phyloP scores from a whole-genome alignment of 2,329 filamentous ascomycete genomes.

The Thielaviopsis euricoi region DNA sequence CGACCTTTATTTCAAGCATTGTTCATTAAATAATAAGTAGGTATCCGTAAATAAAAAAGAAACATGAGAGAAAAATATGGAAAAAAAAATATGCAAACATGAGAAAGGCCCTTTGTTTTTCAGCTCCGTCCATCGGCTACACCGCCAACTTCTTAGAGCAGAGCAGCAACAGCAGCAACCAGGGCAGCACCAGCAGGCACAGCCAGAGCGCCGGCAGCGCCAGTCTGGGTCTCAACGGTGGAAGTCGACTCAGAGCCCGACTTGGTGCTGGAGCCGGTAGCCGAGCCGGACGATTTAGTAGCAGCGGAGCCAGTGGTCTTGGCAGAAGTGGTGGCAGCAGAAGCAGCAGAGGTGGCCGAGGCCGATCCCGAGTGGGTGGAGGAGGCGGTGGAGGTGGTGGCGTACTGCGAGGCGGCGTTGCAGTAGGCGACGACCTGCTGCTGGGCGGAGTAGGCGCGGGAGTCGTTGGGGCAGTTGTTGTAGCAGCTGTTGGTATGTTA shows the following conservation, averaged over 20 bases:
- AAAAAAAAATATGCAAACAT: not conserved
- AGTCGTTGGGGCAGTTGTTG: constrained; percentile 39
- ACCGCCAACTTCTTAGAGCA: constrained; percentile 23
- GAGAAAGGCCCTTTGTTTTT: too few species aligned
- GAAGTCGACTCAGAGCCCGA: constrained; percentile 9
- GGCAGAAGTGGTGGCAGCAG: constrained; percentile 13
- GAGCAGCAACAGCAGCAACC: constrained; percentile 22
- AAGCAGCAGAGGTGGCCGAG: constrained; percentile 13
- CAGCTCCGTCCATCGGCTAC: too few species aligned
- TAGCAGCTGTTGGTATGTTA: constrained; percentile 24
- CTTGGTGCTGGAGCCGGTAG: constrained; percentile 11
- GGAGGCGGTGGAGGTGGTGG: constrained; percentile 19
- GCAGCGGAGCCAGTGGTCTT: constrained; percentile 13
- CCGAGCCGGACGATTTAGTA: constrained; percentile 13
- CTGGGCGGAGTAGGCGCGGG: constrained; percentile 19
- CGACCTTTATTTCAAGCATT: not conserved
- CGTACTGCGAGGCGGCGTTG: constrained; percentile 27
- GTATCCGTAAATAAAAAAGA: not conserved
- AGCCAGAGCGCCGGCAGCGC: constrained; percentile 19
- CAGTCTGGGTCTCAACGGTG: constrained; percentile 17
- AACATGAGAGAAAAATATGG: not conserved
- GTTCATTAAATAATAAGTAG: not conserved
- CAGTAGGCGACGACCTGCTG: constrained; percentile 28
- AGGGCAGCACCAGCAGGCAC: constrained; percentile 22
- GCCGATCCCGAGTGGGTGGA: constrained; percentile 13